Evolutionary conservation across 768 basidiomycete genomes (phyloP), one percentile per base, ranked within the genome.

Genomic region (Dictyophora rubrovolvata): DNA sequence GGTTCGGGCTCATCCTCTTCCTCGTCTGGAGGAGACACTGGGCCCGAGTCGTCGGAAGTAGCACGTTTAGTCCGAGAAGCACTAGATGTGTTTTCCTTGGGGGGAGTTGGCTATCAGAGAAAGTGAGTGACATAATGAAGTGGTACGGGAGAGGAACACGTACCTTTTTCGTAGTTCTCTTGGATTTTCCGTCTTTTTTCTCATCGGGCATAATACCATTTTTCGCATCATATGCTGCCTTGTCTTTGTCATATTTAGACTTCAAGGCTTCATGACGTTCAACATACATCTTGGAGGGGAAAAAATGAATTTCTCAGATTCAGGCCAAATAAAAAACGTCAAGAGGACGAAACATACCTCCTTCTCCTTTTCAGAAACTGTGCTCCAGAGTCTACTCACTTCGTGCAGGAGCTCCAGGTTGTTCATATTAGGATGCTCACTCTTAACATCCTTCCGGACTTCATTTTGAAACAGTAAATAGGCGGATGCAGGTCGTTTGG

Each of bases 391-490:
- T 59, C 82, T 80, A 16, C 86, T 77, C 63, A 96, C 89, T 64
- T 86, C 67, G 35, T 69, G 68, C 65, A 96, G 72, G 37, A 96
- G 72, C 58, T 94, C 92, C 42, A 79, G 69, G 68, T 96, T 85
- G 37, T 78, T 71, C 60, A 92, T 70, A 9, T 74, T 71, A 10
- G 89, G 86, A 69, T 87, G 72, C 64, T 77, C 71, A 42, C 76
- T 75, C 74, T 86, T 84, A 64, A 94, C 77, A 59, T 81, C 76
- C 60, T 81, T 80, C 69, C 93, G 86, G 56, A 93, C 78, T 14
- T 89, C 87, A 69, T 95, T 96, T 74, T 97, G 95, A 79, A 87
- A 98, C 64, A 94, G 75, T 67, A 98, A 82, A 73, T 95, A 98
- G 18, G 93, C 92, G 7, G 89, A 89, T 14, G 92, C 80, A 23